Evolutionary conservation across 2,329 filamentous ascomycete genomes (phyloP), one percentile per base, ranked within the genome.

Genomic region (Aspergillus udagawae): DNA sequence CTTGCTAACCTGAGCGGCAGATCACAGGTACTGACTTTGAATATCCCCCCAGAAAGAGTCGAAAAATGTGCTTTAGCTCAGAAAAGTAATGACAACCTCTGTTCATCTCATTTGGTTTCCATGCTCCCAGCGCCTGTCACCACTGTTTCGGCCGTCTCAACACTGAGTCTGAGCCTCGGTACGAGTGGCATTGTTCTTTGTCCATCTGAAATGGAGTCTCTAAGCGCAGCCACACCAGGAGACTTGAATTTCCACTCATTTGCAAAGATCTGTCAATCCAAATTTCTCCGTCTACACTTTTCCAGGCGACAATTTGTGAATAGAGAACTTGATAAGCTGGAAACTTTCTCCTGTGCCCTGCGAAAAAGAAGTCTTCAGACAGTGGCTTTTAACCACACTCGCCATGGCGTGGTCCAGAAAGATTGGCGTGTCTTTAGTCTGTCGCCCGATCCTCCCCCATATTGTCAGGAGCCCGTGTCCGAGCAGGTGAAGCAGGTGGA

Each of bases 241-340:
- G 53, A 63, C 44, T 10, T 51, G 35, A 44, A 60, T 23, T 57
- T 65, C 25, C 10, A 47, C 27, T 28, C 61, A 32, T 63, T 62
- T 48, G 58, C 60, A 25, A 62, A 56, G 29, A 64, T 65, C 20
- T 61, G 63, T 54, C 52, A 58, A 51, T 65, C 63, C 23, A 52
- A 54, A 55, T 61, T 17, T 50, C 51, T 65, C 17, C 52, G 51
- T 57, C 45, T 65, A 59, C 51, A 65, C 58, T 57, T 65, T 50
- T 52, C 58, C 49, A 42, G 25, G 42, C 55, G 55, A 64, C 58
- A 65, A 53, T 63, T 61, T 54, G 60, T 53, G 55, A 27, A 61
- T 25, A 45, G 58, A 9, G 53, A 65, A 58, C 45, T 58, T 55
- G 48, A 54, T 52, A 23, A 47, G 55, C 55, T 65, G 35, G 23